A percentile compares a stretch with the other conserved stretches of the same genome.
Evolutionary conservation across 805 yeast species (phyloP).

Genomic region (Kazachstania kunashirensis): DNA sequence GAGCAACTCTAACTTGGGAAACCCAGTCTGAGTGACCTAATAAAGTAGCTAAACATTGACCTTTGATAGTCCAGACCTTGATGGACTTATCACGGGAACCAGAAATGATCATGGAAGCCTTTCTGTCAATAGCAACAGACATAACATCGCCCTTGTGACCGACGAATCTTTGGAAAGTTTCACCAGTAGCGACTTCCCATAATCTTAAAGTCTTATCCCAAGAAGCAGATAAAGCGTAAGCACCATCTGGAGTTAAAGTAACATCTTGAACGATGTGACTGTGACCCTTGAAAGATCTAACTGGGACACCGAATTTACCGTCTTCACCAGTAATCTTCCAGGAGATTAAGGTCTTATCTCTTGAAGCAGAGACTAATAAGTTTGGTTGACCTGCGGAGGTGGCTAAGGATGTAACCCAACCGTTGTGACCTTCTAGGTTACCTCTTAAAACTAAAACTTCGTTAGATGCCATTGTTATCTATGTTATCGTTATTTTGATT

Average conservation of each 20-base stretch:
- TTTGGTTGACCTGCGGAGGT: constrained; percentile 98
- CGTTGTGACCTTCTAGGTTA: constrained; percentile 94
- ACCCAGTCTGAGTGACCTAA: constrained; percentile 99
- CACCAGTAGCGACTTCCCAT: constrained; percentile 95
- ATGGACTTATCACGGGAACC: constrained; percentile 99
- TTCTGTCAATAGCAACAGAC: constrained; percentile 91
- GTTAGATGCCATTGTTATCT: constrained; percentile 50
- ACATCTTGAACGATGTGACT: constrained; percentile 98
- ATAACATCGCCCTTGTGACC: constrained; percentile 98
- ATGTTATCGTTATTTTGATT: constrained; percentile 7
- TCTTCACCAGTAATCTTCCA: constrained; percentile 97
- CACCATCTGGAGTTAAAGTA: constrained; percentile 95
- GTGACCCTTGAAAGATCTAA: constrained; percentile 96
- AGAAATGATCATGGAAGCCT: constrained; percentile 96
- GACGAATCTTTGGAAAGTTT: constrained; percentile 85
- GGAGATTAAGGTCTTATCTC: constrained; percentile 97
- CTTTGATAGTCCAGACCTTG: constrained; percentile 98
- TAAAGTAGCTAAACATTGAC: constrained; percentile 91
- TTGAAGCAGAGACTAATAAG: constrained; percentile 93
- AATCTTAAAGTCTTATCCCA: constrained; percentile 99
- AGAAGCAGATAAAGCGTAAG: constrained; percentile 95
- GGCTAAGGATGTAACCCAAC: constrained; percentile 98
- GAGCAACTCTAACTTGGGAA: constrained; percentile 94
- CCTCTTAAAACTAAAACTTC: constrained; percentile 99
- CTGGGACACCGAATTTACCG: constrained; percentile 95